These are phyloP conservation scores for Phytophthora syringae DNA, from an alignment of 352 stramenopile species.

Conservation along the genomic window DNA sequence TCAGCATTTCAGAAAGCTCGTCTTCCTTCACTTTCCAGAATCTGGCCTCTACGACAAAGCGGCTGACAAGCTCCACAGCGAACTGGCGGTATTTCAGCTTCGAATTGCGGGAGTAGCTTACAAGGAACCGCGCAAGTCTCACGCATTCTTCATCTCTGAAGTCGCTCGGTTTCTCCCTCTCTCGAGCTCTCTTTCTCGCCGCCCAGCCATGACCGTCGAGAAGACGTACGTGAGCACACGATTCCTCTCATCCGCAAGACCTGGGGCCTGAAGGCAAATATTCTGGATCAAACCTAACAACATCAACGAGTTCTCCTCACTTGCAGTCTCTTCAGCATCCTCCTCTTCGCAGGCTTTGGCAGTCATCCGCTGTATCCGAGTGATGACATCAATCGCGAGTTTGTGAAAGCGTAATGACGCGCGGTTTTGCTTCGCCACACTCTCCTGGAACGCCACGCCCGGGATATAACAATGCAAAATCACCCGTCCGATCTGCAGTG, in stretches of 20 bases:
- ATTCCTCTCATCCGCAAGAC: slow-evolving; percentile 73
- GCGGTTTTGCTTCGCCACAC: slow-evolving; percentile 53
- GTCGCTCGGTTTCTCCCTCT: slow-evolving; percentile 14
- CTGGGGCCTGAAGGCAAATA: slow-evolving; percentile 76
- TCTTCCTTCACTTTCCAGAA: slow-evolving; percentile 63
- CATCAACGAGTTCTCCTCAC: slow-evolving; percentile 49
- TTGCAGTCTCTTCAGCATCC: slow-evolving; percentile 39
- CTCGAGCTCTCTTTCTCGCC: slow-evolving; percentile 18
- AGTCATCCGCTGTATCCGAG: slow-evolving; percentile 37
- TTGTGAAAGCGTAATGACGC: slow-evolving; percentile 74
- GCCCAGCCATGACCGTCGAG: slow-evolving; percentile 38
- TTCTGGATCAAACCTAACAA: slow-evolving; percentile 75
- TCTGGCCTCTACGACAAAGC: slow-evolving; percentile 63
- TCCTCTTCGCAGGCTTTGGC: slow-evolving; percentile 30
- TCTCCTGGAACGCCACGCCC: slow-evolving; percentile 73
- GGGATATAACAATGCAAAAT: slow-evolving; percentile 80
- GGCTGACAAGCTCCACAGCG: slow-evolving; percentile 74
- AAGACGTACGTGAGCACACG: slow-evolving; percentile 69
- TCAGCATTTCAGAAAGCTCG: slow-evolving; percentile 38
- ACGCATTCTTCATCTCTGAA: slow-evolving; percentile 67
- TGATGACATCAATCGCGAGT: slow-evolving; percentile 59
- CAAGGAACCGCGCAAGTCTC: slow-evolving; percentile 67
- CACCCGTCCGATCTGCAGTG: slow-evolving; percentile 56
- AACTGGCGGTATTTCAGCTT: slow-evolving; percentile 87
- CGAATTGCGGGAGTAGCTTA: slow-evolving; percentile 74